Evolutionary conservation across 257 asterid species (phyloP).

Genomic region (Solanum tarijense): DNA sequence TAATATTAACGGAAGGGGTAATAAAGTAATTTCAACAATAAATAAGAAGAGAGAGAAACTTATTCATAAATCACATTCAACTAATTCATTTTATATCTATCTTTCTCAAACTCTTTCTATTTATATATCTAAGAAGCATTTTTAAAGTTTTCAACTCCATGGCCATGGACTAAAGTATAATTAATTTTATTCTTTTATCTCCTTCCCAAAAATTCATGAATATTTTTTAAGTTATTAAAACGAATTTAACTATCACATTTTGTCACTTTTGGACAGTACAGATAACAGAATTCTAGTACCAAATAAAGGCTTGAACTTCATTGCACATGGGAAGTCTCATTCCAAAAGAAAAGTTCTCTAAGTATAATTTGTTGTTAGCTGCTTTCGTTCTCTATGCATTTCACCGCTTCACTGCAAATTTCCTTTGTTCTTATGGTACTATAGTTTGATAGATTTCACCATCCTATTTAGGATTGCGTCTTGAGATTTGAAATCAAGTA

Average conservation of each 20-base stretch:
- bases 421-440: not conserved
- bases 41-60: too few relatives aligned
- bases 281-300: not conserved
- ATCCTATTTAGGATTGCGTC: not conserved
- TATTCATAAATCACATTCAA: rapidly evolving
- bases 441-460: not conserved
- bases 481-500: too few relatives aligned
- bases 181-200: not conserved
- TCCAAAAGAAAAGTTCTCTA: not conserved
- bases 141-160: not conserved
- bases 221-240: not conserved
- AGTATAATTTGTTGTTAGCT: not conserved
- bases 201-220: not conserved
- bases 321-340: not conserved
- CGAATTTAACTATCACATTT: not conserved
- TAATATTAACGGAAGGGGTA: rapidly evolving
- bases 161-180: not conserved
- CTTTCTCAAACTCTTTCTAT: not conserved
- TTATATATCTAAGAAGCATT: too few relatives aligned
- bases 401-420: too few relatives aligned
- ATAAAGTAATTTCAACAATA: too few relatives aligned
- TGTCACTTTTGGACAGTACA: not conserved
- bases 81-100: not conserved
- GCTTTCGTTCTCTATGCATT: not conserved
- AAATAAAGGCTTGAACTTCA: not conserved